A percentile compares a stretch with the other conserved stretches of the same genome.
These are phyloP conservation scores for Chaetomiaceae sp. DNA, from an alignment of 2,329 filamentous ascomycete genomes.

Conservation along the genomic window DNA sequence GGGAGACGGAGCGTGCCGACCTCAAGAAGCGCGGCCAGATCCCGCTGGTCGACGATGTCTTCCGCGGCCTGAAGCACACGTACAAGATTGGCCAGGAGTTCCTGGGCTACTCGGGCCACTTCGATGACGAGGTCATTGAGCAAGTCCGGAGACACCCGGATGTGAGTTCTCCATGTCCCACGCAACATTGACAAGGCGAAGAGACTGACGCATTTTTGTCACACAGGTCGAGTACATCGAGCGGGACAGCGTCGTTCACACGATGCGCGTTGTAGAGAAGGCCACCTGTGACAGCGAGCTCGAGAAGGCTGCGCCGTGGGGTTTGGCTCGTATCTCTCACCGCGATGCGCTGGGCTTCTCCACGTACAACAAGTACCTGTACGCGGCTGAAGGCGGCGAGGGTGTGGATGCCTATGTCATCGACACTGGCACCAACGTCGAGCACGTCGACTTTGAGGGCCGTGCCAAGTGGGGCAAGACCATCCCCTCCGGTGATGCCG, in stretches of 20 bases:
- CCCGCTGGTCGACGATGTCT: slow-evolving; percentile 61
- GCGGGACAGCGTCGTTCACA: slow-evolving; percentile 87
- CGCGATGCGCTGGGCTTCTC: slow-evolving; percentile 79
- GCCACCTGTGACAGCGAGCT: slow-evolving; percentile 49
- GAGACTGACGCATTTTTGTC: too few relatives aligned
- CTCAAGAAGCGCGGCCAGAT: slow-evolving; percentile 83
- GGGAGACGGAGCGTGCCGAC: slow-evolving; percentile 68
- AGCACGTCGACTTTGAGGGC: slow-evolving; percentile 96
- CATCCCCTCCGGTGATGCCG: slow-evolving; percentile 75
- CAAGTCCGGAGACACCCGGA: slow-evolving; percentile 91
- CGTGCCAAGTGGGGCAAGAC: slow-evolving; percentile 97
- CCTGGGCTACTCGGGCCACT: slow-evolving; percentile 92
- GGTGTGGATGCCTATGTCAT: slow-evolving; percentile 98
- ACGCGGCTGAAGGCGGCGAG: slow-evolving; percentile 81
- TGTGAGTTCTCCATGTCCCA: slow-evolving; percentile 72
- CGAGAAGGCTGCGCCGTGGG: slow-evolving; percentile 97
- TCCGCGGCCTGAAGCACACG: slow-evolving; percentile 87
- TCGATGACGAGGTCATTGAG: slow-evolving; percentile 88
- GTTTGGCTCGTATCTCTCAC: slow-evolving; percentile 96
- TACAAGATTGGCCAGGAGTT: slow-evolving; percentile 83
- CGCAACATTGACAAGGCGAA: too few relatives aligned
- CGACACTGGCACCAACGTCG: slow-evolving; percentile 89
- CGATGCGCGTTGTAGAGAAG: slow-evolving; percentile 48
- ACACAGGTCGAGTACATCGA: slow-evolving; percentile 93
- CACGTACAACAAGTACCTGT: slow-evolving; percentile 98